A percentile compares a stretch with the other conserved stretches of the same genome.
phyloP scores from a whole-genome alignment of 2,329 filamentous ascomycete species.

The Botrytis porri region DNA sequence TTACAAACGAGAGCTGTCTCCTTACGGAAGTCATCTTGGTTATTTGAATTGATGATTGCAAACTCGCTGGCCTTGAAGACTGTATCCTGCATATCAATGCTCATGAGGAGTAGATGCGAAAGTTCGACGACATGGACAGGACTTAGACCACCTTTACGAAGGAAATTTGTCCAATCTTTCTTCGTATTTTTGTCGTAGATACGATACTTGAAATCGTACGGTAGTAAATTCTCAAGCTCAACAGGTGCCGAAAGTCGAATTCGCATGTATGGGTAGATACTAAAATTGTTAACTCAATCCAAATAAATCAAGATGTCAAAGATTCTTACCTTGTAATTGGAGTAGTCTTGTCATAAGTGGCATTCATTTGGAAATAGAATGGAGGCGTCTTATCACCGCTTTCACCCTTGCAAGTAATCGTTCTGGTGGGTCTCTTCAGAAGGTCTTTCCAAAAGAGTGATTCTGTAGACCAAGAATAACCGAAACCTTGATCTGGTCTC shows the following conservation, averaged over 20 bases:
- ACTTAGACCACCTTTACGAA: conserved; percentile 93
- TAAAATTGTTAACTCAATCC: conserved; percentile 42
- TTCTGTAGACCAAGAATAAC: conserved; percentile 91
- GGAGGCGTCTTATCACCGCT: conserved; percentile 71
- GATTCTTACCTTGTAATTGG: conserved; percentile 66
- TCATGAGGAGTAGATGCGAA: conserved; percentile 87
- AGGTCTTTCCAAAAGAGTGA: conserved; percentile 91
- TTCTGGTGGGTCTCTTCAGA: conserved; percentile 77
- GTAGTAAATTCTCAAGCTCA: conserved; percentile 89
- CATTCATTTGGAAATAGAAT: conserved; percentile 96
- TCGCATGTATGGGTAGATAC: conserved; percentile 90
- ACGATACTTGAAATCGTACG: conserved; percentile 98
- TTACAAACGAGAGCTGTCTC: conserved; percentile 78
- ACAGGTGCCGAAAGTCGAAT: conserved; percentile 88
- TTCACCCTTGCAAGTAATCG: conserved; percentile 85
- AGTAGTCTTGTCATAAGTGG: conserved; percentile 78
- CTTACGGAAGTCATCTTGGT: conserved; percentile 81
- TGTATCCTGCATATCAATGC: conserved; percentile 95
- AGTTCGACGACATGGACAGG: conserved; percentile 96
- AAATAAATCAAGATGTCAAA: background rate
- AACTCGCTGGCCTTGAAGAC: conserved; percentile 94
- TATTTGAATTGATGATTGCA: conserved; percentile 90
- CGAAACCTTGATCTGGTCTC: conserved; percentile 91
- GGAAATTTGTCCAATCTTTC: conserved; percentile 98
- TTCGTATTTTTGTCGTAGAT: conserved; percentile 99